These are phyloP conservation scores for Kodamaea arcana DNA, from an alignment of 1,139 yeast species.

Conservation along the genomic window DNA sequence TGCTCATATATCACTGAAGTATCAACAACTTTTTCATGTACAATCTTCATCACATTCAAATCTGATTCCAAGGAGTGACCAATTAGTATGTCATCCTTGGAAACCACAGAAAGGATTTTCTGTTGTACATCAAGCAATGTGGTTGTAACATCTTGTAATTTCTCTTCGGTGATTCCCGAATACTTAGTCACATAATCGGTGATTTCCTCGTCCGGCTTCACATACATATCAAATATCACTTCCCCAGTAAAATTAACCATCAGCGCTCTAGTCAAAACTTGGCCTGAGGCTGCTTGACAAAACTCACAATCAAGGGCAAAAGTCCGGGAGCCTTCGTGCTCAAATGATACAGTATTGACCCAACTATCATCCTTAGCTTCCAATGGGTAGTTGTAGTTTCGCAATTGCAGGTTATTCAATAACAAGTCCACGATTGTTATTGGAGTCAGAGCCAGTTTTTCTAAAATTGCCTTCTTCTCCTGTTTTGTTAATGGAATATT, in stretches of 20 bases:
- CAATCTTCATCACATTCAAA: slow-evolving; percentile 52
- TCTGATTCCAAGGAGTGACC: slow-evolving; percentile 78
- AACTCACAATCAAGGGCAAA: slow-evolving; percentile 93
- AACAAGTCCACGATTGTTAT: slow-evolving; percentile 54
- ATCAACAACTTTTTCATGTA: slow-evolving; percentile 67
- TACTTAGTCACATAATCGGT: slow-evolving; percentile 75
- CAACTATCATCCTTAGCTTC: slow-evolving; percentile 47
- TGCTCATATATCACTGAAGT: slow-evolving; percentile 68
- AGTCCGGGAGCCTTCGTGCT: slow-evolving; percentile 55
- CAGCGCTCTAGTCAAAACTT: slow-evolving; percentile 75
- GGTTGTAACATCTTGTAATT: slow-evolving; percentile 58
- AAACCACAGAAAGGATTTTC: slow-evolving; percentile 42
- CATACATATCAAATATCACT: slow-evolving; percentile 65
- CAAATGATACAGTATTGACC: slow-evolving; percentile 53
- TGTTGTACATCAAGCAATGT: slow-evolving; percentile 65
- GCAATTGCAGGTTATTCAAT: slow-evolving; percentile 43
- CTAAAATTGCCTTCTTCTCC: slow-evolving; percentile 42
- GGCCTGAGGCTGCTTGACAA: slow-evolving; percentile 61
- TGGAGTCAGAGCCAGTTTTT: slow-evolving; percentile 30
- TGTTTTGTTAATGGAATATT: slow-evolving; percentile 51
- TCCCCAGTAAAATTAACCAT: slow-evolving; percentile 60
- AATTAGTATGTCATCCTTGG: slow-evolving; percentile 53
- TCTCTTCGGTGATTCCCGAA: slow-evolving; percentile 81
- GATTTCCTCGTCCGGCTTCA: slow-evolving; percentile 70
- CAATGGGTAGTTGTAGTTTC: slow-evolving; percentile 55